phyloP scores from a whole-genome alignment of 208 protist species.

The Acanthamoeba castellanii region DNA sequence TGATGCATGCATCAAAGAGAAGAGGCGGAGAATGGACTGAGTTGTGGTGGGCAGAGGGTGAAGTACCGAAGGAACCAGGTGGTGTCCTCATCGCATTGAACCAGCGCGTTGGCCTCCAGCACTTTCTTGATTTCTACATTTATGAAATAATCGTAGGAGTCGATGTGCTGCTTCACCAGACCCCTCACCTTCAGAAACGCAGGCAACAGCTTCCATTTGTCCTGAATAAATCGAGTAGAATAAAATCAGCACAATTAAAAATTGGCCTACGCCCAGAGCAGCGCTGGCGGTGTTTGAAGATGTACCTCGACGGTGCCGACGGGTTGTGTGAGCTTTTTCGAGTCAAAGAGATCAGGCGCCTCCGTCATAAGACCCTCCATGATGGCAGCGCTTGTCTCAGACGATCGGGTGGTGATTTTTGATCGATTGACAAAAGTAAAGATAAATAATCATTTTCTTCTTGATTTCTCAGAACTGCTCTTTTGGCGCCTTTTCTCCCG shows the following conservation, averaged over 20 bases:
- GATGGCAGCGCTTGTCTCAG: no score
- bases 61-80: conserved; percentile 90
- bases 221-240: conserved; percentile 79
- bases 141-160: conserved; percentile 97
- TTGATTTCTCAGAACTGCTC: background rate
- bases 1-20: background rate
- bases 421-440: background rate
- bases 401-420: no score
- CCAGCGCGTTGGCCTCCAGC: conserved; percentile 92
- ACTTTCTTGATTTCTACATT: conserved; percentile 95
- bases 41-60: conserved; percentile 41
- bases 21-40: background rate
- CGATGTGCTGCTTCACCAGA: conserved; percentile 95
- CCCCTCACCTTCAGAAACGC: conserved; percentile 95
- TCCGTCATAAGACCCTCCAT: conserved; percentile 33
- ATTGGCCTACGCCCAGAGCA: conserved; percentile 15
- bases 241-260: conserved; percentile 2
- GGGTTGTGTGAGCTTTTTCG: conserved; percentile 82
- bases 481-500: background rate
- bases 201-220: conserved; percentile 95
- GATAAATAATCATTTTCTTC: background rate
- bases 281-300: background rate
- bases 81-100: conserved; percentile 91
- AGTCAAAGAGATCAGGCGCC: conserved; percentile 81
- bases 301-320: conserved; percentile 83